phyloP scores from a whole-genome alignment of 805 yeast genomes.

The Scheffersomyces coipomensis region DNA sequence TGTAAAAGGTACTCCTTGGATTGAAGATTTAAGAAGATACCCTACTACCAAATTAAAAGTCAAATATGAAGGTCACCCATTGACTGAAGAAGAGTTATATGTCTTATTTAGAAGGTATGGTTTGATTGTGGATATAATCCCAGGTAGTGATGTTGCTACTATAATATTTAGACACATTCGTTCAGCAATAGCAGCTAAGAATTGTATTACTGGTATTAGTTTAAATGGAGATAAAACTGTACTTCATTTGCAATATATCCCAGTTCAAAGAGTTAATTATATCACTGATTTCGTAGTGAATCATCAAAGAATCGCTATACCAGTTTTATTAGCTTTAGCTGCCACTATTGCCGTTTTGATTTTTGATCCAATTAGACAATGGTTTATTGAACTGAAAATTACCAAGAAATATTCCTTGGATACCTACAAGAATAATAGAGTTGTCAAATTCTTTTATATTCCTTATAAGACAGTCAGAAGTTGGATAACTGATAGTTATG shows the following conservation, averaged over 20 bases:
- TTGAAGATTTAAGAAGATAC: constrained; percentile 82
- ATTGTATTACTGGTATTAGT: constrained; percentile 81
- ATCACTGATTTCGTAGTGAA: constrained; percentile 58
- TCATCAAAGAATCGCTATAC: constrained; percentile 83
- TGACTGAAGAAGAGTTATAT: constrained; percentile 80
- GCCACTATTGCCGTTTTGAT: constrained; percentile 82
- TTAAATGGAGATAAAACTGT: constrained; percentile 53
- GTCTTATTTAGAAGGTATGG: constrained; percentile 87
- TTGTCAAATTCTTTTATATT: constrained; percentile 20
- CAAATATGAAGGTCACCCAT: constrained; percentile 69
- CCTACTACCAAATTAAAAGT: constrained; percentile 67
- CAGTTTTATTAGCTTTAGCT: constrained; percentile 70
- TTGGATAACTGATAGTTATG: constrained; percentile 32
- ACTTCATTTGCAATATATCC: constrained; percentile 73
- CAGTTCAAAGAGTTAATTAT: constrained; percentile 50
- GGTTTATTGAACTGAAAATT: constrained; percentile 72
- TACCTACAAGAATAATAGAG: constrained; percentile 36
- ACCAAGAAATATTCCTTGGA: constrained; percentile 56
- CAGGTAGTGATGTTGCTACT: constrained; percentile 45
- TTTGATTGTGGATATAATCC: constrained; percentile 67
- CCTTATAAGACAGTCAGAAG: constrained; percentile 24
- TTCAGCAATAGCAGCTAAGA: constrained; percentile 82
- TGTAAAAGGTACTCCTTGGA: constrained; percentile 94
- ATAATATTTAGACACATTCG: constrained; percentile 55
- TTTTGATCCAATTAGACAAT: constrained; percentile 91